These are phyloP conservation scores for Claviceps fusiformis DNA, from an alignment of 2,329 filamentous ascomycete species.

Conservation along the genomic window DNA sequence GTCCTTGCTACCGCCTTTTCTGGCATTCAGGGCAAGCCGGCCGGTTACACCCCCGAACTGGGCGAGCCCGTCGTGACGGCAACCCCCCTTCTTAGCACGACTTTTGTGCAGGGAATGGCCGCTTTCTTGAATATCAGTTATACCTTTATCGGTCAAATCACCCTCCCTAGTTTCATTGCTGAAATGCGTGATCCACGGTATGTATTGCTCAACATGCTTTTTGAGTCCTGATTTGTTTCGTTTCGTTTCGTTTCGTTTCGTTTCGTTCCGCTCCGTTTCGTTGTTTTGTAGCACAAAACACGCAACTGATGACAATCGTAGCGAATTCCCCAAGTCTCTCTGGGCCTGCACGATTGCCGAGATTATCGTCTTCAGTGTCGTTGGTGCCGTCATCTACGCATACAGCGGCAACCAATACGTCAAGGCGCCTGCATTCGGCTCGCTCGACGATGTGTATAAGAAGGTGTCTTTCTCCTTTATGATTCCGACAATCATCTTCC, in stretches of 20 bases:
- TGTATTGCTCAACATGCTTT: slow-evolving; percentile 2
- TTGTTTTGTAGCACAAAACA: no score
- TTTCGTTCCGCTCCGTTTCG: no score
- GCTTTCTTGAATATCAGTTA: slow-evolving; percentile 94
- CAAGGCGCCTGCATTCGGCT: slow-evolving; percentile 76
- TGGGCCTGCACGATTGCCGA: slow-evolving; percentile 85
- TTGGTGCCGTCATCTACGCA: slow-evolving; percentile 70
- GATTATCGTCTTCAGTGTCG: slow-evolving; percentile 71
- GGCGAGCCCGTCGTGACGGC: slow-evolving; percentile 57
- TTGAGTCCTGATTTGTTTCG: no score
- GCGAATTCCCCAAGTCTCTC: slow-evolving; percentile 83
- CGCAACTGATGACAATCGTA: slow-evolving; percentile 19
- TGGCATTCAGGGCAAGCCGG: slow-evolving; percentile 60
- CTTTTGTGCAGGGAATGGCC: slow-evolving; percentile 69
- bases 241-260: no score
- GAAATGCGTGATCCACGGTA: slow-evolving; percentile 63
- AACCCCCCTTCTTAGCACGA: slow-evolving; percentile 54
- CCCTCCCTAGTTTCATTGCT: slow-evolving; percentile 84
- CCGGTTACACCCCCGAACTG: slow-evolving; percentile 41
- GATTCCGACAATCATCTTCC: slow-evolving; percentile 86
- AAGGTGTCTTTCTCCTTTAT: slow-evolving; percentile 90
- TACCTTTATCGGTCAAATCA: slow-evolving; percentile 93
- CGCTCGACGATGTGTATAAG: slow-evolving; percentile 64
- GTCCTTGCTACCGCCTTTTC: slow-evolving; percentile 73
- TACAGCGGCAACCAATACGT: slow-evolving; percentile 85